phyloP scores from a whole-genome alignment of 2,329 filamentous ascomycete genomes.

The Drechslerella stenobrocha region DNA sequence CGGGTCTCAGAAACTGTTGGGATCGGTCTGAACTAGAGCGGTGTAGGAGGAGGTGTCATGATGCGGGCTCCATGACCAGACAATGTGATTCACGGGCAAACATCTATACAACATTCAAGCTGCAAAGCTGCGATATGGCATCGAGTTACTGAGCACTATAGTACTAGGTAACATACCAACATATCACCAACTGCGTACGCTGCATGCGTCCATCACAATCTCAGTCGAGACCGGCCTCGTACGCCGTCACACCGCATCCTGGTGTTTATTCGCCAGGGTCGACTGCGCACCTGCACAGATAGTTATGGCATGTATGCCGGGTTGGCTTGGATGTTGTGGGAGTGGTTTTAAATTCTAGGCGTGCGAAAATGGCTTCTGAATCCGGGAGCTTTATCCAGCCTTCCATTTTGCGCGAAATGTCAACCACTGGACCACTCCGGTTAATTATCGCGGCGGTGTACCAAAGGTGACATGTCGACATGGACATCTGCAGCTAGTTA shows the following conservation, averaged over 20 bases:
- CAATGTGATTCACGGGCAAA: slow-evolving; percentile 48
- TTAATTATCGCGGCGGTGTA: slow-evolving; percentile 40
- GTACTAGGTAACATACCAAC: no score
- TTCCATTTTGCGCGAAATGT: not conserved
- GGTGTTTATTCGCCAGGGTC: no score
- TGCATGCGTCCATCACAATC: no score
- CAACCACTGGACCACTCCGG: slow-evolving; percentile 12
- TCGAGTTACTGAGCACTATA: not conserved
- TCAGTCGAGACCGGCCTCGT: no score
- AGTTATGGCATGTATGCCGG: no score
- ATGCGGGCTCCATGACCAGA: slow-evolving; percentile 28
- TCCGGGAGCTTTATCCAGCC: slow-evolving; percentile 18
- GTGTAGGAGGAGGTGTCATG: slow-evolving; percentile 8
- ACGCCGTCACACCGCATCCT: no score
- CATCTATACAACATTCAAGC: no score
- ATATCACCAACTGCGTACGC: no score
- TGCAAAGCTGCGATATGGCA: not conserved
- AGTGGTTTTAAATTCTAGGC: no score
- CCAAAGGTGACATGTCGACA: not conserved
- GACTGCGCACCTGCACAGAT: no score
- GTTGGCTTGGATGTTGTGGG: no score
- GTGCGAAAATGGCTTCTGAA: not conserved
- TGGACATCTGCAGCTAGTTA: not conserved
- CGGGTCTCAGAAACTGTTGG: slow-evolving; percentile 24
- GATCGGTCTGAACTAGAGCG: no score